These are phyloP conservation scores for Colletotrichum godetiae DNA, from an alignment of 2,329 filamentous ascomycete species.

Conservation along the genomic window DNA sequence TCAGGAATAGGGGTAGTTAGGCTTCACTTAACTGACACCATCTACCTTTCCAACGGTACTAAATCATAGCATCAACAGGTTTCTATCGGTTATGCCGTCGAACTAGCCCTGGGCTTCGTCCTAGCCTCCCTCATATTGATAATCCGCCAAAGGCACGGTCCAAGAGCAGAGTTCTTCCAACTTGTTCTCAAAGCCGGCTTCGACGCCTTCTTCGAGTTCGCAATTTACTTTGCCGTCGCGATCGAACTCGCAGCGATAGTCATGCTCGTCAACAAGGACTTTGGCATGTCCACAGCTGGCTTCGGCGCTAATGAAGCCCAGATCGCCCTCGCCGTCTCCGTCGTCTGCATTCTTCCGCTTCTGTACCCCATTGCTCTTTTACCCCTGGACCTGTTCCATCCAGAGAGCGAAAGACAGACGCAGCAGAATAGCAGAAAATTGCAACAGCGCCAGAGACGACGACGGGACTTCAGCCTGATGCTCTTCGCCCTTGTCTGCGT, in stretches of 20 bases:
- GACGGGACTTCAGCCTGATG: neutral
- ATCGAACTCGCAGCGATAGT: constrained; percentile 38
- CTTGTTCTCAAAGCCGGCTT: neutral
- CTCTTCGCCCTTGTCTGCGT: constrained; percentile 14
- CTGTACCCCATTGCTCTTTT: constrained; percentile 38
- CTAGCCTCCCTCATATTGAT: neutral
- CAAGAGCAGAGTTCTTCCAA: constrained; percentile 26
- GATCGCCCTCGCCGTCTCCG: constrained; percentile 36
- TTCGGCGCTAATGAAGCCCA: constrained; percentile 40
- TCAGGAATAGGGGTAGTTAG: constrained; percentile 13
- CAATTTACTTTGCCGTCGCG: constrained; percentile 36
- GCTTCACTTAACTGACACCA: neutral
- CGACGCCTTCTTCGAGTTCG: constrained; percentile 14
- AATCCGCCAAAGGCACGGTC: neutral
- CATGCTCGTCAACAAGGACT: constrained; percentile 40
- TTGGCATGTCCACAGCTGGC: constrained; percentile 37
- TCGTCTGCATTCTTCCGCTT: constrained; percentile 40
- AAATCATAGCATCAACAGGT: neutral
- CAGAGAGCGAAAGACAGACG: neutral
- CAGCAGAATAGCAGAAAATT: neutral
- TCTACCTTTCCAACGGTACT: neutral
- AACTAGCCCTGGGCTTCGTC: neutral
- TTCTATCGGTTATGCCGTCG: neutral
- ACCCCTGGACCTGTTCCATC: neutral
- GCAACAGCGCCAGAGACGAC: neutral